Conservation (phyloP, 1,284 basidiomycete species). For the Mycena citricolor region DNA sequence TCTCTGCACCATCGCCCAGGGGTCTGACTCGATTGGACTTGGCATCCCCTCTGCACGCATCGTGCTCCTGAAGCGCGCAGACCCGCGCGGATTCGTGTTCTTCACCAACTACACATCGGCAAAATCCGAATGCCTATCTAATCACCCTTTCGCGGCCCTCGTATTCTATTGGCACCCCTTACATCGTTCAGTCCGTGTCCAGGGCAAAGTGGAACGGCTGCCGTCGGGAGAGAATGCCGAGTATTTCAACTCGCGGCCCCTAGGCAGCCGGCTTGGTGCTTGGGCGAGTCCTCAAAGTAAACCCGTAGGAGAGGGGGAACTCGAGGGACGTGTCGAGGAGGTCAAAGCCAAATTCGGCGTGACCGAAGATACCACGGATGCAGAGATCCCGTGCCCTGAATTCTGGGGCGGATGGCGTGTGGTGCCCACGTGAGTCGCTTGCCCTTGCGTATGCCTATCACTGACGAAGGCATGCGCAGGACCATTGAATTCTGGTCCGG, state of each 20-base stretch:
- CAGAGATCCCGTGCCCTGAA: slow-evolving; percentile 76
- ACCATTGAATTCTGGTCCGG: slow-evolving; percentile 97
- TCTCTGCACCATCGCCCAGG: slow-evolving; percentile 82
- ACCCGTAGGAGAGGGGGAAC: slow-evolving; percentile 69
- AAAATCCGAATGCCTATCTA: slow-evolving; percentile 80
- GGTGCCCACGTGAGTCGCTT: slow-evolving; percentile 73
- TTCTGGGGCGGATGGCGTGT: slow-evolving; percentile 98
- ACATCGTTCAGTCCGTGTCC: slow-evolving; percentile 79
- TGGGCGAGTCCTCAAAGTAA: slow-evolving; percentile 90
- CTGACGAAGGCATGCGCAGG: too few species aligned
- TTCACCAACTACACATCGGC: slow-evolving; percentile 96
- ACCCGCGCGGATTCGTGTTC: slow-evolving; percentile 87
- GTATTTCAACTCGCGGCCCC: slow-evolving; percentile 85
- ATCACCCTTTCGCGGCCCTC: slow-evolving; percentile 79
- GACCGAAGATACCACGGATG: slow-evolving; percentile 39
- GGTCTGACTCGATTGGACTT: slow-evolving; percentile 56
- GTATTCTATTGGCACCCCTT: slow-evolving; percentile 93
- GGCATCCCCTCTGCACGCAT: slow-evolving; percentile 86
- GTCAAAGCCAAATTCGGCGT: slow-evolving; percentile 63
- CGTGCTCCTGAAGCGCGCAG: slow-evolving; percentile 91
- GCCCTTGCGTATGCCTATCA: slow-evolving; percentile 4
- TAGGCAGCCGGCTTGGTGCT: slow-evolving; percentile 86
- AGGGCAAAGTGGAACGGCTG: slow-evolving; percentile 84
- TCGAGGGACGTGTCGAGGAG: slow-evolving; percentile 63
- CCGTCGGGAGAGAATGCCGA: slow-evolving; percentile 68